These are phyloP conservation scores for Hypoxylon sp. DNA, from an alignment of 2,329 filamentous ascomycete genomes.

Conservation along the genomic window DNA sequence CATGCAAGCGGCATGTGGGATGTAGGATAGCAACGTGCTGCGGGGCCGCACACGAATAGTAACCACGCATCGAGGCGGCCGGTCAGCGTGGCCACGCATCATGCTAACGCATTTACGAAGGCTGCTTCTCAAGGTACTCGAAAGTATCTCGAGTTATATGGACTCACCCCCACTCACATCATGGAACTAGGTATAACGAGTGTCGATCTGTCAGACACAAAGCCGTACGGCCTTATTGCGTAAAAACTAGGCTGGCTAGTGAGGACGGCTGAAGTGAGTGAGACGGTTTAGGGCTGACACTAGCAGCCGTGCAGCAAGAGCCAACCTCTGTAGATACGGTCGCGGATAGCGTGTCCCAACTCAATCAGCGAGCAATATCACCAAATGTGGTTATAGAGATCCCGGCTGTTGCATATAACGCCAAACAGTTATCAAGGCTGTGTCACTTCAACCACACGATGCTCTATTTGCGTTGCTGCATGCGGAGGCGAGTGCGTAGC, in stretches of 20 bases:
- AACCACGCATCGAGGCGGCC: constrained; percentile 36
- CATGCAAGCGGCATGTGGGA: constrained; percentile 40
- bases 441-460: constrained; percentile 21
- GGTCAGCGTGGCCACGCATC: constrained; percentile 38
- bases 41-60: constrained; percentile 43
- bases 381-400: constrained; percentile 20
- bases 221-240: constrained; percentile 36
- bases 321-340: constrained; percentile 1
- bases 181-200: constrained; percentile 32
- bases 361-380: constrained; percentile 6
- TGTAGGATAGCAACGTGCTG: constrained; percentile 39
- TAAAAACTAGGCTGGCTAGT: constrained; percentile 27
- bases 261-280: constrained; percentile 33
- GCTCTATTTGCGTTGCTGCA: constrained; percentile 24
- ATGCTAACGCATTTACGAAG: constrained; percentile 17
- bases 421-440: constrained; percentile 9
- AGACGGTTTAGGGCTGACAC: constrained; percentile 46
- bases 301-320: constrained; percentile 30
- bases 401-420: constrained; percentile 9
- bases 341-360: constrained; percentile 16
- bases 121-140: constrained; percentile 22
- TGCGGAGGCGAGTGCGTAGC: constrained; percentile 2
- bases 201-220: constrained; percentile 42
- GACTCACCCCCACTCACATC: constrained; percentile 30
- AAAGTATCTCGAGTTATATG: constrained; percentile 8